These are phyloP conservation scores for Nematodospora anomalae DNA, from an alignment of 1,139 yeast species.

Conservation along the genomic window DNA sequence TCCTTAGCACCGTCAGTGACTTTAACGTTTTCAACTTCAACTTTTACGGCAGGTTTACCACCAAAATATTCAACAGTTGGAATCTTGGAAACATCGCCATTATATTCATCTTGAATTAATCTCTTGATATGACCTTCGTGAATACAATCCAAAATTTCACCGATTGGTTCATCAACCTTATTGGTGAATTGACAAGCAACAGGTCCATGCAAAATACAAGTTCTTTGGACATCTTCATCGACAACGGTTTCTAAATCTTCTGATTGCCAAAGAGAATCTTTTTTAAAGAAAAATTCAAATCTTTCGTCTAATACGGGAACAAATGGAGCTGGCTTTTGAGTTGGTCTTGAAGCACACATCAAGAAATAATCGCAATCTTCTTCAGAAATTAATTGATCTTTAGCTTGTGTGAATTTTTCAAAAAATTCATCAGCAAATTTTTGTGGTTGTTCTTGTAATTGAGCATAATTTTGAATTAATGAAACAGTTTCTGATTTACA, in stretches of 20 bases:
- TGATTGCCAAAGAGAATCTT: slow-evolving; percentile 98
- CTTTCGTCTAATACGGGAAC: slow-evolving; percentile 93
- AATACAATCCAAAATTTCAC: slow-evolving; percentile 81
- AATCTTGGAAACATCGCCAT: slow-evolving; percentile 64
- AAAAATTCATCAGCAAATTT: slow-evolving; percentile 60
- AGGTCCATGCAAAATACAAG: slow-evolving; percentile 97
- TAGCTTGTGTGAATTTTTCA: slow-evolving; percentile 68
- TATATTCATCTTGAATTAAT: slow-evolving; percentile 68
- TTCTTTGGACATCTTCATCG: slow-evolving; percentile 94
- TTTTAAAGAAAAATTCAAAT: slow-evolving; percentile 94
- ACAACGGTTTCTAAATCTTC: slow-evolving; percentile 96
- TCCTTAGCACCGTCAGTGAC: slow-evolving; percentile 31
- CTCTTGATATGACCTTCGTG: slow-evolving; percentile 85
- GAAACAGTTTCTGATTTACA: slow-evolving; percentile 53
- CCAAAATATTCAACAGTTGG: slow-evolving; percentile 92
- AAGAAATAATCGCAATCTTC: slow-evolving; percentile 95
- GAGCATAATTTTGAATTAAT: slow-evolving; percentile 69
- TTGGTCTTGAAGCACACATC: slow-evolving; percentile 77
- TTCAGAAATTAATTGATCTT: slow-evolving; percentile 82
- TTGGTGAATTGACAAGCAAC: slow-evolving; percentile 94
- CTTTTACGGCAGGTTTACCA: slow-evolving; percentile 50
- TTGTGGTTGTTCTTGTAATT: slow-evolving; percentile 64
- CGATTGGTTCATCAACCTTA: slow-evolving; percentile 87
- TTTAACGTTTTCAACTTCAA: slow-evolving; percentile 31
- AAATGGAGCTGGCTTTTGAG: slow-evolving; percentile 96